These are phyloP conservation scores for Xylaria digitata DNA, from an alignment of 2,329 filamentous ascomycete species.

Conservation along the genomic window DNA sequence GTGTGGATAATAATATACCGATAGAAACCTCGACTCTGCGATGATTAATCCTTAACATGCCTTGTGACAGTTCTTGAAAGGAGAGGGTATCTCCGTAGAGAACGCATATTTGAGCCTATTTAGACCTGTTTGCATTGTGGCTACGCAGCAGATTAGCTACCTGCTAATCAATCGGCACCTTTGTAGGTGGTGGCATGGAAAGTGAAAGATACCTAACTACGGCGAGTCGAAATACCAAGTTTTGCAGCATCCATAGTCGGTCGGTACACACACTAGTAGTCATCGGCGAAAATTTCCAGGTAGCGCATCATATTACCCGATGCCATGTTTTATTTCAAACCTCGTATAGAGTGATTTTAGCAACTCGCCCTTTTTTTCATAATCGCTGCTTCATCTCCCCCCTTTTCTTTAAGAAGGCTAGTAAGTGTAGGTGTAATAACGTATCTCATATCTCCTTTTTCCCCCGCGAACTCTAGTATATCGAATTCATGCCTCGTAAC, in stretches of 20 bases:
- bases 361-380: background rate
- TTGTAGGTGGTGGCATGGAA: too few relatives aligned
- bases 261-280: background rate
- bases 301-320: background rate
- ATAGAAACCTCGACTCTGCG: constrained; percentile 24
- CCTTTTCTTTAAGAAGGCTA: background rate
- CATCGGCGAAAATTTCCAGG: background rate
- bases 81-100: background rate
- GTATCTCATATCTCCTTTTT: background rate
- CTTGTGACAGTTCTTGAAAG: background rate
- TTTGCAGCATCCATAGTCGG: too few relatives aligned
- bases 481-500: background rate
- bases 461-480: background rate
- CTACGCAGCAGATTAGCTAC: too few relatives aligned
- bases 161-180: too few relatives aligned
- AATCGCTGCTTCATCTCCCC: too few relatives aligned
- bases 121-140: too few relatives aligned
- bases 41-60: constrained; percentile 4
- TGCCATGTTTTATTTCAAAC: background rate
- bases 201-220: too few relatives aligned
- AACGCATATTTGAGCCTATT: background rate
- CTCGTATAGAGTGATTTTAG: background rate
- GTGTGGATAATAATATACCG: constrained; percentile 39
- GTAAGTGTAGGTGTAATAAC: too few relatives aligned
- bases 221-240: too few relatives aligned